These are phyloP conservation scores for Ceratocystis alfenasii DNA, from an alignment of 2,329 filamentous ascomycete genomes.

Conservation along the genomic window DNA sequence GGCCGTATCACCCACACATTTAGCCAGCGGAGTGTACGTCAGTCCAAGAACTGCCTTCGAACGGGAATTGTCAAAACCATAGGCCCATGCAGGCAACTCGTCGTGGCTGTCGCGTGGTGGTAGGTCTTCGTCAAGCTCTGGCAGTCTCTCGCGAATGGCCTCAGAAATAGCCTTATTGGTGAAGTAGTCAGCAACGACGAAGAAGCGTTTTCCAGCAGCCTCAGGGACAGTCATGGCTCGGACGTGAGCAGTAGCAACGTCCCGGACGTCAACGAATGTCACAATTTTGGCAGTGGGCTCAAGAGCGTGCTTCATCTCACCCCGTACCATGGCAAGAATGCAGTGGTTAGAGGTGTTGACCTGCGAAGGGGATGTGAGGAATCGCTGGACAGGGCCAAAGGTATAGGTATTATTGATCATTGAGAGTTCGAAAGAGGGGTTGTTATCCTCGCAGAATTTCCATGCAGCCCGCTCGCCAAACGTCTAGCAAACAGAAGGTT, in stretches of 20 bases:
- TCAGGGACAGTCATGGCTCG: slow-evolving; percentile 44
- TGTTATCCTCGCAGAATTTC: slow-evolving; percentile 31
- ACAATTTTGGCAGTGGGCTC: slow-evolving; percentile 34
- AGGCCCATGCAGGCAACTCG: slow-evolving; percentile 30
- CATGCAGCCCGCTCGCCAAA: slow-evolving; percentile 58
- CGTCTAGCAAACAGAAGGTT: slow-evolving; percentile 27
- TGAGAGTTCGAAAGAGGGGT: slow-evolving; percentile 45
- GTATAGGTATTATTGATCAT: slow-evolving; percentile 52
- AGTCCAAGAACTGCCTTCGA: slow-evolving; percentile 40
- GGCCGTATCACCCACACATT: slow-evolving; percentile 36
- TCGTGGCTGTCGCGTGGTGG: slow-evolving; percentile 30
- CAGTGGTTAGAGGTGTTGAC: slow-evolving; percentile 49
- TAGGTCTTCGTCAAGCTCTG: slow-evolving; percentile 27
- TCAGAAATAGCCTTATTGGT: slow-evolving; percentile 33
- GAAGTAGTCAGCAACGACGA: slow-evolving; percentile 36
- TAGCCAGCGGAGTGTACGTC: slow-evolving; percentile 38
- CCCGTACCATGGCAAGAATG: slow-evolving; percentile 50
- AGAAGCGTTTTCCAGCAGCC: slow-evolving; percentile 51
- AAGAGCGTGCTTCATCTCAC: slow-evolving; percentile 46
- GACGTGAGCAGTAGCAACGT: slow-evolving; percentile 54
- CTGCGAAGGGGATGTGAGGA: slow-evolving; percentile 34
- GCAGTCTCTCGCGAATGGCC: slow-evolving; percentile 26
- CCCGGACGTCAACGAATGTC: slow-evolving; percentile 45
- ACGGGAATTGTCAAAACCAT: slow-evolving; percentile 39
- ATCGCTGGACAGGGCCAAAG: slow-evolving; percentile 47